Evolutionary conservation across 768 basidiomycete genomes (phyloP), one percentile per base, ranked within the genome.

Genomic region (Lactarius vividus): DNA sequence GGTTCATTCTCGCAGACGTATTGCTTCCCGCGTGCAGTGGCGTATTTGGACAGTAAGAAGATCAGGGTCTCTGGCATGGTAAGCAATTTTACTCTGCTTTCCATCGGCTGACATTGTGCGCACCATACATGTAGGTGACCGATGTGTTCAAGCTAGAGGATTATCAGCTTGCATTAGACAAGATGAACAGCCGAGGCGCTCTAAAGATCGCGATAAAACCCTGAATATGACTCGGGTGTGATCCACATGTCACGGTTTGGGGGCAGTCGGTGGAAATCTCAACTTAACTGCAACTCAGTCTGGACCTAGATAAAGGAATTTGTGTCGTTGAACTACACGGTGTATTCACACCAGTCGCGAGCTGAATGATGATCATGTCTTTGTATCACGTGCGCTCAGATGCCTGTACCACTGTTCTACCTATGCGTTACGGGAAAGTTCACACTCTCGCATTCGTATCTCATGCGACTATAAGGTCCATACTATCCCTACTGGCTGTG

Each of bases 11-110:
- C 93, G 10, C 94, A 95, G 70, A 88, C 88, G 0, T 88, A 81
- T 77, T 94, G 93, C 76, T 95, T 96, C 88, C 92, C 93, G 53
- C 87, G 94, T 6, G 92, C 94, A 2, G 86, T 96, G 40, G 90
- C 87, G 15, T 95, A 95, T 75, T 85, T 96, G 23, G 94, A 96
- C 71, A 85, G 86, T 69, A 91, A 91, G 8, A 94, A 93, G 78
- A 80, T 95, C 72, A 88, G 81, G 62, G 84, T 89, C 28, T 87
- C 88, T 74, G 91, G 89, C n/a, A 90, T 93, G 81, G 88, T 91
- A 31, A 81, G 77, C 66, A 3, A 44, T 3, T 1, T 23, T 4
- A 33, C 49, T 28, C 20, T 1, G 20, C 33, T 8, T 42, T 16
- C 33, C 33, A 20, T 55, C 9, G 35, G 28, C 57, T 62, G 35